These are phyloP conservation scores for Oldenlandia corymbosa DNA, from an alignment of 257 asterid genomes.

Conservation along the genomic window DNA sequence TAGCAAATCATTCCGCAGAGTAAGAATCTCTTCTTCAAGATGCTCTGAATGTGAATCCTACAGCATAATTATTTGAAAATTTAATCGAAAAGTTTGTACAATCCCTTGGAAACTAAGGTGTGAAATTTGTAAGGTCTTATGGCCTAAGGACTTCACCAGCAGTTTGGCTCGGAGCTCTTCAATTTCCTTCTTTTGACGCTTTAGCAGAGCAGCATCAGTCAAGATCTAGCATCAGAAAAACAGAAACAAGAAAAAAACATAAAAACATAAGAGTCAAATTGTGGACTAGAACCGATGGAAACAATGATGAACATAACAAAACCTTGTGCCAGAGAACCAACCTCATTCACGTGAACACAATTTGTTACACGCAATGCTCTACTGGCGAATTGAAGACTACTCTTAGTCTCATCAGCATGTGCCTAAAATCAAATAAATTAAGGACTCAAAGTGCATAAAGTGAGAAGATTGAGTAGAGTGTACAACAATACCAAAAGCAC, in stretches of 20 bases:
- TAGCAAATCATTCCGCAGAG: conserved; percentile 84
- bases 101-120: conserved; percentile 15
- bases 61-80: conserved; percentile 21
- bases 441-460: not conserved
- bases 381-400: conserved; percentile 98
- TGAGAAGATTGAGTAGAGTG: not conserved
- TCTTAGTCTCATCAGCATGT: conserved; percentile 98
- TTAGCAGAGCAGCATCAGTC: conserved; percentile 96
- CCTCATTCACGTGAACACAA: conserved; percentile 97
- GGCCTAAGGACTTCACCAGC: conserved; percentile 41
- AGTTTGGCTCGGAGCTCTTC: conserved; percentile 88
- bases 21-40: conserved; percentile 74
- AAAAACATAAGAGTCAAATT: not conserved
- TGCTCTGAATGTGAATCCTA: conserved; percentile 87
- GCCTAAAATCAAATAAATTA: conserved; percentile 40
- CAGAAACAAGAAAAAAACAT: not conserved
- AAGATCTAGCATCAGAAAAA: conserved; percentile 45
- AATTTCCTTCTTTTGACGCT: conserved; percentile 96
- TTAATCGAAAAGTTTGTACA: conserved; percentile 20
- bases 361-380: conserved; percentile 95
- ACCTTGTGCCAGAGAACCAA: conserved; percentile 19
- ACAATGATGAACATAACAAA: not conserved
- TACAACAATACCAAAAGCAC: not conserved
- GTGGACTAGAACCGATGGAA: conserved; percentile 17
- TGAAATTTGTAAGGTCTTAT: not conserved